These are phyloP conservation scores for Exophiala spinifera DNA, from an alignment of 2,329 filamentous ascomycete genomes.

Conservation along the genomic window DNA sequence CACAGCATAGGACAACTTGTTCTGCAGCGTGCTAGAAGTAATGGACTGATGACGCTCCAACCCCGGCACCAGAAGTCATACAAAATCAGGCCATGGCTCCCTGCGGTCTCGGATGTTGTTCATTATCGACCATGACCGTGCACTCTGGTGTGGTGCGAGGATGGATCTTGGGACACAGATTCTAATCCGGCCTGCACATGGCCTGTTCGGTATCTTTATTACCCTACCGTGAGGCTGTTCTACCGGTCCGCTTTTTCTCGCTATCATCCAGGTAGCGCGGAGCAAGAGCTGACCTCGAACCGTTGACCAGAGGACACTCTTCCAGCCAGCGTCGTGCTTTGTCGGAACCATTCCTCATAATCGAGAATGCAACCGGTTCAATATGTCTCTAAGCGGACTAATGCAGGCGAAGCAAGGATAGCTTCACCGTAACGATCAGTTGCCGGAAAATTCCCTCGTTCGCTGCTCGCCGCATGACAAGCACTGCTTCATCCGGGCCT, in stretches of 20 bases:
- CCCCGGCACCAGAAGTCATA: conserved; percentile 6
- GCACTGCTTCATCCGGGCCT: conserved; percentile 1
- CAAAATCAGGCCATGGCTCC: conserved; percentile 2
- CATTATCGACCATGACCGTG: neutral
- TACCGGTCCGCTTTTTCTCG: neutral
- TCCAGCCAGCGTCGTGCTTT: too few relatives aligned
- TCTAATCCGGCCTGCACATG: neutral
- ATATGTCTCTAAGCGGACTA: neutral
- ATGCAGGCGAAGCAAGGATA: conserved; percentile 7
- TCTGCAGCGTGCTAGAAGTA: too few relatives aligned
- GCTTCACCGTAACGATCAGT: neutral
- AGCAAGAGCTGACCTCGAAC: neutral
- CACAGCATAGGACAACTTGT: neutral
- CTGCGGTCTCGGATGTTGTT: conserved; percentile 7
- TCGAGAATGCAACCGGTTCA: conserved; percentile 4
- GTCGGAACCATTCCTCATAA: neutral
- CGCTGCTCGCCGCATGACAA: conserved; percentile 2
- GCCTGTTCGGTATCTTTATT: neutral
- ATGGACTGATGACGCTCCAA: neutral
- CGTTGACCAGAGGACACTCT: too few relatives aligned
- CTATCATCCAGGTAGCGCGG: neutral
- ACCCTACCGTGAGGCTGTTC: neutral
- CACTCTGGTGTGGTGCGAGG: conserved; percentile 4
- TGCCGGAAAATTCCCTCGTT: neutral
- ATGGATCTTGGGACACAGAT: conserved; percentile 6